Evolutionary conservation across 2,329 filamentous ascomycete genomes (phyloP), one percentile per base, ranked within the genome.

Genomic region (Gaeumannomyces sp.): DNA sequence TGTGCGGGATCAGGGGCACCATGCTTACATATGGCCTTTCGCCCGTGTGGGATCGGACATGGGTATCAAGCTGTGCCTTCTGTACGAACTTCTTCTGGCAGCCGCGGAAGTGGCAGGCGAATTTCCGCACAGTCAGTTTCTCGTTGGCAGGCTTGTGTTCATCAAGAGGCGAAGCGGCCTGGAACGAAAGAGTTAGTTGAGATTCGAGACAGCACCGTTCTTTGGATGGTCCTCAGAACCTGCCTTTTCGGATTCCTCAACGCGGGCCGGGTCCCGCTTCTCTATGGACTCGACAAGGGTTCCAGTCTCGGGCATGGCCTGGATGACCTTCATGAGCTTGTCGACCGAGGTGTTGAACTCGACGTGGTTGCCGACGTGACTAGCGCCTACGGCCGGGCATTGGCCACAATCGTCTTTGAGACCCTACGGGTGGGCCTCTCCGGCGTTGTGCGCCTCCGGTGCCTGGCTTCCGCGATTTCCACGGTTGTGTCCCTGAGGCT

Each of bases 11-110:
- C 1, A 35, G 33, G 13, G 11, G 38, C 38, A 45, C 14, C 38
- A 33, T 59, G 80, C 91, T 81, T 80, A 96, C 90, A 74, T 94
- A 97, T 66, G 94, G 94, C 74, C 93, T 95, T 64, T 90, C 87
- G 22, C 95, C 95, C 2, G 92, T 97, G 76, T 99, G 95, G 5
- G 90, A 89, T 68, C 93, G 85, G 60, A 86, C 88, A 75, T 99
- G 95, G 61, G 96, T 97, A 67, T 95, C 90, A 14, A 97, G 83
- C 71, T 98, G 94, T 1, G 93, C 97, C 78, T 94, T 96, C 73
- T 98, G 94, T 66, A 86, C 87, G 76, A 97, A 98, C 67, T 84
- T 87, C 80, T 95, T 96, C 70, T 83, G 81, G 76, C 94, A 98
- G 57, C 85, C 85, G 10, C 87, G 83, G 56, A 92, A 82, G 27